These are phyloP conservation scores for Boletus coccyginus DNA, from an alignment of 768 basidiomycete genomes.

Conservation along the genomic window DNA sequence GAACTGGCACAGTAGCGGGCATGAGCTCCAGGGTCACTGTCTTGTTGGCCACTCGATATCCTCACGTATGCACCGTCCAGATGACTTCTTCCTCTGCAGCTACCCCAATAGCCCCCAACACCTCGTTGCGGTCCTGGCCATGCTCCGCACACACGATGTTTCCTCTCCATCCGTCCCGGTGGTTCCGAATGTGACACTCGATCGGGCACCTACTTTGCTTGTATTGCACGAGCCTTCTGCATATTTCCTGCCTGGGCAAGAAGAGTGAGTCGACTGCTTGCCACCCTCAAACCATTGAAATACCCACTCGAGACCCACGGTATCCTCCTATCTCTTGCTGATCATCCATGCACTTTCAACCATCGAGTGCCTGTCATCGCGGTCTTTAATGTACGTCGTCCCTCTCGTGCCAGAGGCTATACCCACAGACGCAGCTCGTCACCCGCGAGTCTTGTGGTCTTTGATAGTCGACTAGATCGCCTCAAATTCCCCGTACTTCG, in stretches of 20 bases:
- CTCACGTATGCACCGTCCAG: neutral
- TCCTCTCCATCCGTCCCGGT: slow-evolving; percentile 21
- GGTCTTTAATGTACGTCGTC: slow-evolving; percentile 19
- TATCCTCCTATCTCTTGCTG: slow-evolving; percentile 53
- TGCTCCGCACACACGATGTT: slow-evolving; percentile 37
- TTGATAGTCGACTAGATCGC: slow-evolving; percentile 57
- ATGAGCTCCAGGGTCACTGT: slow-evolving; percentile 46
- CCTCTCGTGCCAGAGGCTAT: neutral
- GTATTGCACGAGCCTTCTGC: slow-evolving; percentile 59
- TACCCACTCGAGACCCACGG: slow-evolving; percentile 25
- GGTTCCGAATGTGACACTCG: slow-evolving; percentile 34
- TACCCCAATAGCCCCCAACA: slow-evolving; percentile 65
- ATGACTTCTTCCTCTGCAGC: slow-evolving; percentile 34
- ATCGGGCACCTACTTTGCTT: slow-evolving; percentile 46
- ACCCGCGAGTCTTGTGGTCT: slow-evolving; percentile 45
- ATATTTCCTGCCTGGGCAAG: slow-evolving; percentile 41
- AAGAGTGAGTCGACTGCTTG: slow-evolving; percentile 20
- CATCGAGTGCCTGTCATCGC: slow-evolving; percentile 35
- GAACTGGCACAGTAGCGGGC: slow-evolving; percentile 35
- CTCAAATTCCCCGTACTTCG: slow-evolving; percentile 49
- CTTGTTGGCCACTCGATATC: slow-evolving; percentile 44
- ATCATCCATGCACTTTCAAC: slow-evolving; percentile 46
- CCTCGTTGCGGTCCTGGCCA: slow-evolving; percentile 49
- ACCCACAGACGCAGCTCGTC: slow-evolving; percentile 15
- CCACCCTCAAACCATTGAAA: neutral